These are phyloP conservation scores for Zygoascus ofunaensis DNA, from an alignment of 805 yeast species.

Conservation along the genomic window DNA sequence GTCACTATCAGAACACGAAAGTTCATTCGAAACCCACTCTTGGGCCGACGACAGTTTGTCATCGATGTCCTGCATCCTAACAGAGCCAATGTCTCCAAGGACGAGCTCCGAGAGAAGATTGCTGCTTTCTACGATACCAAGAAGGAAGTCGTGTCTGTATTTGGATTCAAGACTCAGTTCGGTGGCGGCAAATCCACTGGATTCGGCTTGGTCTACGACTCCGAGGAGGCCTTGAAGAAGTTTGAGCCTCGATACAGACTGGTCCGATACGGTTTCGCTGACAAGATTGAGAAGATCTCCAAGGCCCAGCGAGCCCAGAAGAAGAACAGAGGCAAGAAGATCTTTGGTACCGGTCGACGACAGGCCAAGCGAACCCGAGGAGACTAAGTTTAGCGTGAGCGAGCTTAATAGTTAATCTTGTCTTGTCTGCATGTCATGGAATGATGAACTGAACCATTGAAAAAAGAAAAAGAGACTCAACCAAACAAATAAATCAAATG, in stretches of 20 bases:
- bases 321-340: constrained; percentile 98
- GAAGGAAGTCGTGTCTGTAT: constrained; percentile 91
- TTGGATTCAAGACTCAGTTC: constrained; percentile 98
- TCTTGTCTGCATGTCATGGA: not conserved
- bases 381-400: constrained; percentile 15
- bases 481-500: too few species aligned
- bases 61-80: constrained; percentile 99
- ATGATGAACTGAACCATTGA: too few species aligned
- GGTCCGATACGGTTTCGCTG: constrained; percentile 97
- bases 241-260: constrained; percentile 99
- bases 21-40: constrained; percentile 98
- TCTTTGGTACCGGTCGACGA: constrained; percentile 96
- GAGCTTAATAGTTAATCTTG: constrained; percentile 2
- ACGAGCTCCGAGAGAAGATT: constrained; percentile 92
- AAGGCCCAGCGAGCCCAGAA: constrained; percentile 99
- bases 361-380: constrained; percentile 56
- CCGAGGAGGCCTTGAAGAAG: constrained; percentile 94
- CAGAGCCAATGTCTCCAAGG: constrained; percentile 98
- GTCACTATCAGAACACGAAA: constrained; percentile 99
- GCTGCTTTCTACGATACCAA: constrained; percentile 85
- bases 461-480: too few species aligned
- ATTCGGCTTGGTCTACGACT: constrained; percentile 98
- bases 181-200: constrained; percentile 99
- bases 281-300: constrained; percentile 92
- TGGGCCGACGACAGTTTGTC: constrained; percentile 99